Conservation (phyloP, 1,284 basidiomycete species). For the Tilletia indica region DNA sequence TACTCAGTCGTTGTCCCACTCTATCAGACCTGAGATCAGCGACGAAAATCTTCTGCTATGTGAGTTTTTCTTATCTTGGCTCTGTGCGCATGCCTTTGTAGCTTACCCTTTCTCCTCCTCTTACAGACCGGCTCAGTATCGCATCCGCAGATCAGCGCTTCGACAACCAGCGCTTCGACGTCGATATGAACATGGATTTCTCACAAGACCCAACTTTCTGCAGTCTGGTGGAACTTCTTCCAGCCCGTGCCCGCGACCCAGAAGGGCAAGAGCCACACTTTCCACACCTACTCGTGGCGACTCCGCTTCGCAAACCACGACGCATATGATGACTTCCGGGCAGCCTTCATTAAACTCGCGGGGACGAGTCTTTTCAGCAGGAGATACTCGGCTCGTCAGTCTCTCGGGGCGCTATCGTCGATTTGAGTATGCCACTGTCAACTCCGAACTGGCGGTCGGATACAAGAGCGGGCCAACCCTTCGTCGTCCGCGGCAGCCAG, state of each 20-base stretch:
- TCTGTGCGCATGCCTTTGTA: too few relatives aligned
- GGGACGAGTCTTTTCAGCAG: slow-evolving; percentile 27
- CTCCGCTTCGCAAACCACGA: slow-evolving; percentile 69
- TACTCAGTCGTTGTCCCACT: too few relatives aligned
- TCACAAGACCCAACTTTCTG: slow-evolving; percentile 59
- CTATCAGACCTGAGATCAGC: too few relatives aligned
- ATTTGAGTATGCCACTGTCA: slow-evolving; percentile 27
- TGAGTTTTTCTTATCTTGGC: too few relatives aligned
- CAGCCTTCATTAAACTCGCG: slow-evolving; percentile 67
- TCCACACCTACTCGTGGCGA: slow-evolving; percentile 74
- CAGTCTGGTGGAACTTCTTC: slow-evolving; percentile 74
- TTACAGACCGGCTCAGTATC: slow-evolving; percentile 64
- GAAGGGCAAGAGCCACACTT: neutral
- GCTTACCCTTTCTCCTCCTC: too few relatives aligned
- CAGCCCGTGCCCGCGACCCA: neutral
- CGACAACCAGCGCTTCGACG: slow-evolving; percentile 70
- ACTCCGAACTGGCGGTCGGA: slow-evolving; percentile 92
- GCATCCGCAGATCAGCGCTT: slow-evolving; percentile 60
- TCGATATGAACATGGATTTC: slow-evolving; percentile 55
- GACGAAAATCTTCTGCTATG: too few relatives aligned
- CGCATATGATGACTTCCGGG: slow-evolving; percentile 68
- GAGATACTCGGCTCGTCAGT: slow-evolving; percentile 47
- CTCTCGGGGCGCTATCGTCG: slow-evolving; percentile 25
- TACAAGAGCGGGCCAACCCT: slow-evolving; percentile 92
- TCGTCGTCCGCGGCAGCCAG: slow-evolving; percentile 89